Conservation (phyloP, 495 filamentous ascomycete species). For the Arthonia radiata region DNA sequence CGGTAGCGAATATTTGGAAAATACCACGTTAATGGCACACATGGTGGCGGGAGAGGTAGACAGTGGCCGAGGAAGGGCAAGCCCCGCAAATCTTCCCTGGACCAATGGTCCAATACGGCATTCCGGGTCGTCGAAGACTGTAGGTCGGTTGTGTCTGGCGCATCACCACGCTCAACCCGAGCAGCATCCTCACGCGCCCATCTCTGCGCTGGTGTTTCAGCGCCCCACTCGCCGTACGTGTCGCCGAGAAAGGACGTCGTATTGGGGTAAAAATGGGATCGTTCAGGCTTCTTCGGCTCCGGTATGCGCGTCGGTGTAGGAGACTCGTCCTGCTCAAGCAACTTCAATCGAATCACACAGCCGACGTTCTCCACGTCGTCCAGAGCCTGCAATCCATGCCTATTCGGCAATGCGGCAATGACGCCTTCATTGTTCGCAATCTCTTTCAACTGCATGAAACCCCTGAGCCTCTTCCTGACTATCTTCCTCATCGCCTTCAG, state of each 20-base stretch:
- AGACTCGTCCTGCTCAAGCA: background rate
- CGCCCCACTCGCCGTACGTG: too few species aligned
- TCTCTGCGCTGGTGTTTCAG: too few species aligned
- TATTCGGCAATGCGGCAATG: background rate
- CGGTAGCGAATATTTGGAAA: constrained; percentile 4
- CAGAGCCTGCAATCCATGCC: constrained; percentile 2
- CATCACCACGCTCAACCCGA: background rate
- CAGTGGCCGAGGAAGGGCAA: background rate
- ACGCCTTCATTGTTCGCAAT: constrained; percentile 1
- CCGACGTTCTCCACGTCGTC: constrained; percentile 1
- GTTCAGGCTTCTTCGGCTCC: too few species aligned
- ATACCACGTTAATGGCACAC: constrained; percentile 3
- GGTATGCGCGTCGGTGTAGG: too few species aligned
- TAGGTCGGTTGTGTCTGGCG: background rate
- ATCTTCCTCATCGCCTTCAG: constrained; percentile 20
- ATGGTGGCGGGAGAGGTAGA: background rate
- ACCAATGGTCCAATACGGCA: background rate
- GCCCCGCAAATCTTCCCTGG: background rate
- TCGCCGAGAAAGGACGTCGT: too few species aligned
- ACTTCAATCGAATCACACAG: background rate
- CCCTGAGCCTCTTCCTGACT: background rate
- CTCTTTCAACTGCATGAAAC: background rate
- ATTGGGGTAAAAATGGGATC: too few species aligned
- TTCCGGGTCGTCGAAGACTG: background rate
- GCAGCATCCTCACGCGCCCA: too few species aligned